Conservation (phyloP, 2,329 filamentous ascomycete genomes). For the Diaporthe sp. region DNA sequence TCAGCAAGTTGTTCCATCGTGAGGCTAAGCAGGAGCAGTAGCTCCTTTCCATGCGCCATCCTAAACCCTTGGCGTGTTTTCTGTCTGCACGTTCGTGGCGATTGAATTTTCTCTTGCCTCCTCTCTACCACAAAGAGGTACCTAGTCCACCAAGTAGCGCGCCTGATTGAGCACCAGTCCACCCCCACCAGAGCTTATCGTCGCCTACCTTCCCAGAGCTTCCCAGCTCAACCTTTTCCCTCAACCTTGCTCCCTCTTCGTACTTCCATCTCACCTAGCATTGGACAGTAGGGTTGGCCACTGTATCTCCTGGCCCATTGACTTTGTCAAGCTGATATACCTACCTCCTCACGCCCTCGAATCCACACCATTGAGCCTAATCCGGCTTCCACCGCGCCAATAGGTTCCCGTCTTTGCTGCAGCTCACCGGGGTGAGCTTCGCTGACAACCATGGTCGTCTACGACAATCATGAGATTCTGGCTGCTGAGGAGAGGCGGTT, state of each 20-base stretch:
- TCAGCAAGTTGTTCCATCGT: constrained; percentile 27
- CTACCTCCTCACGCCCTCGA: neutral
- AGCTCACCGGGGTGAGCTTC: constrained; percentile 18
- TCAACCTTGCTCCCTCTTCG: constrained; percentile 14
- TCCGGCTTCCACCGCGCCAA: neutral
- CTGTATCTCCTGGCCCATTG: neutral
- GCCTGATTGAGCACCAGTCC: neutral
- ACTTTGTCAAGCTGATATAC: neutral
- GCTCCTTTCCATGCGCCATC: constrained; percentile 21
- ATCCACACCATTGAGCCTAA: neutral
- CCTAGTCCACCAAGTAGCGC: neutral
- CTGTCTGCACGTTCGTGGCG: constrained; percentile 7
- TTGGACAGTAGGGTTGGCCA: constrained; percentile 1
- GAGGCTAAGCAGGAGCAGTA: constrained; percentile 15
- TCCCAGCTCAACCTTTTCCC: constrained; percentile 16
- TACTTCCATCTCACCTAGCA: constrained; percentile 9
- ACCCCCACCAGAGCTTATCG: constrained; percentile 26
- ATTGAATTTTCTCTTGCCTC: constrained; percentile 2
- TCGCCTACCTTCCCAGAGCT: constrained; percentile 1
- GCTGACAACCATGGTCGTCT: constrained; percentile 79
- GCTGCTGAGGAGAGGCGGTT: constrained; percentile 92
- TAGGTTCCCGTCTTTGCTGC: neutral
- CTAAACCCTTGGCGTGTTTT: constrained; percentile 20
- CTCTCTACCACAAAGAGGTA: neutral
- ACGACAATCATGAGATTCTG: constrained; percentile 88